Evolutionary conservation across 2,329 filamentous ascomycete genomes (phyloP), one percentile per base, ranked within the genome.

Genomic region (Paramyrothecium roridum): DNA sequence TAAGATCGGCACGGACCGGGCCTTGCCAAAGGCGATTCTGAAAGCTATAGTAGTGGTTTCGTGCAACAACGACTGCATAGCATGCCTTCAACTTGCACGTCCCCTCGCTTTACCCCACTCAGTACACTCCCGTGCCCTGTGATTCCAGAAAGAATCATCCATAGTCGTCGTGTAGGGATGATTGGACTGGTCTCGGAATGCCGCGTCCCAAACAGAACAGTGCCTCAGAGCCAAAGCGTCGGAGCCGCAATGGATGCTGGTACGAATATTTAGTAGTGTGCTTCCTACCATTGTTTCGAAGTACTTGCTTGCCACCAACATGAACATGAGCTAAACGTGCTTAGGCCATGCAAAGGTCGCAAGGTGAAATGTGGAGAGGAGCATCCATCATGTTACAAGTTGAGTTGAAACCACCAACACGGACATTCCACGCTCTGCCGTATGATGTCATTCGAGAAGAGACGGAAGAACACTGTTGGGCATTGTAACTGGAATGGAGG

Each of bases 311-410:
- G 16, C 37, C 13, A 43, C 12, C 37, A 30, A 48, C 37, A 20
- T 8, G 22, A 22, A 22, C 50, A 49, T 51, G 17, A 40, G 52
- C 40, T 53, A 48, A 47, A 52, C 45, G 22, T 48, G 11, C 30
- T n/a, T 54, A 91, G 88, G 87, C 88, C 88, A 13, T 93, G 90
- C 76, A 93, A 93, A 75, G 82, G 82, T 59, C 82, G 88, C 57
- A 93, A 76, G 58, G 70, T 76, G 59, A 93, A 93, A 77, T 93
- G 90, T 72, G 89, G 88, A 59, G 90, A 93, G 70, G 86, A 89
- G 67, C 88, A 87, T 61, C 90, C 90, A 16, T 74, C 72, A 58
- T 93, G 90, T 71, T 65, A 81, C 50, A 92, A 91, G 77, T 51
- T 80, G 74, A 62, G 67, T 58, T 47, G 30, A 40, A 13, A 12